Conservation (phyloP, 306 rosid genomes). For the Casuarina cunninghamiana region DNA sequence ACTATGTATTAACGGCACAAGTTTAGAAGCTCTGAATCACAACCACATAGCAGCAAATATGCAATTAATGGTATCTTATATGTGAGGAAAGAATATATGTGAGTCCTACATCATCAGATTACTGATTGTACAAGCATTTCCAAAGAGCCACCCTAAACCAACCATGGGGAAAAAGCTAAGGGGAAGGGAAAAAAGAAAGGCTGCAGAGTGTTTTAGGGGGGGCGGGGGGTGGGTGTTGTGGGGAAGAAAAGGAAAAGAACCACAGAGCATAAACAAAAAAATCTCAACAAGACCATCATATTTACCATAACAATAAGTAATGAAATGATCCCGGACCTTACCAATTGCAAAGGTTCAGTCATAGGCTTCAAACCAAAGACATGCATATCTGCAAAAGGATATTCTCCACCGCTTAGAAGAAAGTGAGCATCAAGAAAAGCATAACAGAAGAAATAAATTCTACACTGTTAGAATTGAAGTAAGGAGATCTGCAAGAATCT, state of each 20-base stretch:
- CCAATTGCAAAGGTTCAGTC: slow-evolving; percentile 82
- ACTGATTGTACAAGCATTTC: not conserved
- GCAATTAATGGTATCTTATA: not conserved
- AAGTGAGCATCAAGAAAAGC: slow-evolving; percentile 1
- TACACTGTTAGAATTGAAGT: not conserved
- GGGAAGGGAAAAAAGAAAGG: not conserved
- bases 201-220: not conserved
- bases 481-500: not conserved
- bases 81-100: not conserved
- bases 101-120: not conserved
- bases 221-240: too few relatives aligned
- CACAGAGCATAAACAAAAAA: not conserved
- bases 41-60: not conserved
- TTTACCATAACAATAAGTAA: not conserved
- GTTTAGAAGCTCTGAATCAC: slow-evolving; percentile 1
- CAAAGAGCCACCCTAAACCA: not conserved
- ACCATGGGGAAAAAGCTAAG: not conserved
- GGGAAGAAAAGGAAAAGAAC: not conserved
- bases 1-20: not conserved
- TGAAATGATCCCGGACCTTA: slow-evolving; percentile 34
- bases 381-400: slow-evolving; percentile 54
- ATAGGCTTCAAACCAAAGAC: slow-evolving; percentile 66
- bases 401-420: slow-evolving; percentile 11
- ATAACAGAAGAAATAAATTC: not conserved
- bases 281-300: not conserved